A percentile compares a stretch with the other conserved stretches of the same genome.
phyloP scores from a whole-genome alignment of 2,329 filamentous ascomycete species.

The Nigrospora oryzae region DNA sequence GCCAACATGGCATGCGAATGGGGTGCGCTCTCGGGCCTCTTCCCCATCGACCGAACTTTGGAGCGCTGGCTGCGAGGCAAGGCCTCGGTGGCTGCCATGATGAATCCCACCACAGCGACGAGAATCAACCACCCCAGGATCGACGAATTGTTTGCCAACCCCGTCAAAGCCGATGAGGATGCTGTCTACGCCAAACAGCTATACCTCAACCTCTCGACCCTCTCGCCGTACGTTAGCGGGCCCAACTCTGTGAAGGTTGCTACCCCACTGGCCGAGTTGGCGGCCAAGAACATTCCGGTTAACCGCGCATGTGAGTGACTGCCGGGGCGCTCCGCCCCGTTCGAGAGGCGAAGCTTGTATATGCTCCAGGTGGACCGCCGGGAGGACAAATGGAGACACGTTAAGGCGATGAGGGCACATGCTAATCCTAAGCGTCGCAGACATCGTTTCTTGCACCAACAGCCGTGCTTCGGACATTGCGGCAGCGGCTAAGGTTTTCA shows the following conservation, averaged over 20 bases:
- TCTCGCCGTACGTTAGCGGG: conserved; percentile 77
- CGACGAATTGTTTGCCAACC: conserved; percentile 62
- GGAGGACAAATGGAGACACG: no score
- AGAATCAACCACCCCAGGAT: conserved; percentile 67
- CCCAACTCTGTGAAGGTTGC: conserved; percentile 88
- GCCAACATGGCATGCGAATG: conserved; percentile 78
- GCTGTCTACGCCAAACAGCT: conserved; percentile 78
- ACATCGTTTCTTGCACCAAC: conserved; percentile 81
- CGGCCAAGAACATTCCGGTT: conserved; percentile 64
- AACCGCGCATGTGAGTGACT: conserved; percentile 62
- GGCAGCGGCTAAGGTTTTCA: conserved; percentile 78
- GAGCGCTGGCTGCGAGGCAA: conserved; percentile 68
- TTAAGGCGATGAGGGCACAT: no score
- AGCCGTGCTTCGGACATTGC: conserved; percentile 71
- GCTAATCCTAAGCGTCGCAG: no score
- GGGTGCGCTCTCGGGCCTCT: conserved; percentile 69
- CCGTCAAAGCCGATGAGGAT: conserved; percentile 61
- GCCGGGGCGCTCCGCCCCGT: no score
- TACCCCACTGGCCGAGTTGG: conserved; percentile 68
- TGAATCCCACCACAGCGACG: conserved; percentile 37
- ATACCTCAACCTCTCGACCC: conserved; percentile 72
- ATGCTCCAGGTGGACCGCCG: no score
- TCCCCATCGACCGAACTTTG: conserved; percentile 70
- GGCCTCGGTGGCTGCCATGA: conserved; percentile 63
- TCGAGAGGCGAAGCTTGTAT: no score